These are phyloP conservation scores for Metschnikowia chrysomelidarum DNA, from an alignment of 805 yeast species.

Conservation along the genomic window DNA sequence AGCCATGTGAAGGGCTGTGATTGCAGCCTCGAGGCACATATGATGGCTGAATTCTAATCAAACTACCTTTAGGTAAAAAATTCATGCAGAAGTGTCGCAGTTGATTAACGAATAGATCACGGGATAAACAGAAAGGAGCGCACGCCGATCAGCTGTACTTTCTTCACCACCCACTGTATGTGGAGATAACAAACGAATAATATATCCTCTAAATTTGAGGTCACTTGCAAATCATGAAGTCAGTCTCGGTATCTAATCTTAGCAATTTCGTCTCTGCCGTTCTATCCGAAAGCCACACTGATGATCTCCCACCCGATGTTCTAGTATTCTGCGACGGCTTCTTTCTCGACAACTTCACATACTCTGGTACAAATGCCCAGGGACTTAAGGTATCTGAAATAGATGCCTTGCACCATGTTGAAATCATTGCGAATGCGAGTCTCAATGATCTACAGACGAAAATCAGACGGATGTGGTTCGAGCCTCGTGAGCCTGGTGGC, in stretches of 20 bases:
- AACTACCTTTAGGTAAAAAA: no score
- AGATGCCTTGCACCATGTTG: constrained; percentile 1
- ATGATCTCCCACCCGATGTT: not conserved
- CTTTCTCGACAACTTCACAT: constrained; percentile 1
- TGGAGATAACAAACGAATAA: no score
- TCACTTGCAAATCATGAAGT: constrained; percentile 1
- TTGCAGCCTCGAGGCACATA: no score
- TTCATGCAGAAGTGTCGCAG: no score
- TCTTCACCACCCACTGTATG: no score
- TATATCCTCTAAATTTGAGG: no score
- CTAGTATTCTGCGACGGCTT: constrained; percentile 5
- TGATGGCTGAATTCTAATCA: no score
- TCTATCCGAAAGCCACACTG: not conserved
- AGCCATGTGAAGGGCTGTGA: no score
- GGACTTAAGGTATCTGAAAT: constrained; percentile 3
- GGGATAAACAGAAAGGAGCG: no score
- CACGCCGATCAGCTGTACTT: no score
- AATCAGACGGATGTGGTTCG: constrained; percentile 3
- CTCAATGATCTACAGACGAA: not conserved
- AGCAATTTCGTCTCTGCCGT: constrained; percentile 1
- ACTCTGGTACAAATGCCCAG: no score
- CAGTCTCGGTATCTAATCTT: constrained; percentile 1
- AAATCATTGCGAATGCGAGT: constrained; percentile 2
- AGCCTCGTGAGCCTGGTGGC: not conserved
- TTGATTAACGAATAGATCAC: no score